Evolutionary conservation across 2,329 filamentous ascomycete species (phyloP).

Genomic region (Fonsecaea nubica): DNA sequence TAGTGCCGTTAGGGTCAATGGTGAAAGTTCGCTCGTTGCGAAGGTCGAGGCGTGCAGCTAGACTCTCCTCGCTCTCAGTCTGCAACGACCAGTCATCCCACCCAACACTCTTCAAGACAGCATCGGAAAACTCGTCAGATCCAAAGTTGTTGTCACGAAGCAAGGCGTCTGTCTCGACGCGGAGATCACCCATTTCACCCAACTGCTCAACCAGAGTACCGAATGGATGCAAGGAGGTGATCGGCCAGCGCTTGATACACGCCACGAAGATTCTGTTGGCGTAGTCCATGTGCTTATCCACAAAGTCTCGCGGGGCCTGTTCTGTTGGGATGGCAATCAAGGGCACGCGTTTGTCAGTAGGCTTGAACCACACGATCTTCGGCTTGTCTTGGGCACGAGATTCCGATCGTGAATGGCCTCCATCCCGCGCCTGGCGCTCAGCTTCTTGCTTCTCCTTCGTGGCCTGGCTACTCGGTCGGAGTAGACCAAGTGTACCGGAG

Average conservation of each 20-base stretch:
- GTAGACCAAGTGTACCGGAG: constrained; percentile 89
- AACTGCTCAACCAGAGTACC: constrained; percentile 97
- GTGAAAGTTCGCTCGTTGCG: constrained; percentile 88
- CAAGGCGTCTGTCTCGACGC: constrained; percentile 96
- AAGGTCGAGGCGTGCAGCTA: constrained; percentile 85
- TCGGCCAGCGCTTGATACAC: constrained; percentile 99
- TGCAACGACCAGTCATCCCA: constrained; percentile 89
- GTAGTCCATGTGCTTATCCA: constrained; percentile 97
- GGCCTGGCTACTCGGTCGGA: constrained; percentile 95
- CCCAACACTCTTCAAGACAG: constrained; percentile 89
- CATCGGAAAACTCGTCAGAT: constrained; percentile 96
- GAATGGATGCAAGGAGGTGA: constrained; percentile 98
- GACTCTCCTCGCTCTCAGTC: constrained; percentile 76
- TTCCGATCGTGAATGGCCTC: constrained; percentile 71
- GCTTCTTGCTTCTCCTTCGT: constrained; percentile 99
- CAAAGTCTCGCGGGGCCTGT: constrained; percentile 95
- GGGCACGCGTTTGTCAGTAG: constrained; percentile 97
- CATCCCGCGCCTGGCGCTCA: constrained; percentile 89
- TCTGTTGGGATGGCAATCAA: constrained; percentile 98
- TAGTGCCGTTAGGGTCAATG: constrained; percentile 84
- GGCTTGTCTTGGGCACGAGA: constrained; percentile 93
- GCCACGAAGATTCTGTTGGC: constrained; percentile 98
- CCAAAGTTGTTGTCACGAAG: constrained; percentile 98
- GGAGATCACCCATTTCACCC: constrained; percentile 94
- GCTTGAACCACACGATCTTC: constrained; percentile 99